Evolutionary conservation across 306 rosid species (phyloP).

Genomic region (Citrullus amarus): DNA sequence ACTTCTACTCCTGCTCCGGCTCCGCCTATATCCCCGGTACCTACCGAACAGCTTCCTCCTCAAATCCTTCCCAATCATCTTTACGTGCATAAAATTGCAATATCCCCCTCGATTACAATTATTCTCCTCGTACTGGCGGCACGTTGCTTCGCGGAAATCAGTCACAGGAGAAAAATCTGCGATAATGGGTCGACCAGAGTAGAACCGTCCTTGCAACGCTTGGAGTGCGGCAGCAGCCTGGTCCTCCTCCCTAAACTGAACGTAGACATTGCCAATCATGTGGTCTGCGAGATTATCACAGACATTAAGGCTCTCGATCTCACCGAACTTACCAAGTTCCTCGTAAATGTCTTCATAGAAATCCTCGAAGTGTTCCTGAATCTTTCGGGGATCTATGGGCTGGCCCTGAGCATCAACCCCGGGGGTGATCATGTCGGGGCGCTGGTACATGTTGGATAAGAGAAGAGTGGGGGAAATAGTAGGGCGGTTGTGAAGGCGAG

Average conservation of each 20-base stretch:
- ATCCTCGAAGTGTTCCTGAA: conserved; percentile 27
- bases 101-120: conserved; percentile 33
- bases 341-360: conserved; percentile 17
- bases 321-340: conserved; percentile 24
- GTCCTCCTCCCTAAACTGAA: conserved; percentile 31
- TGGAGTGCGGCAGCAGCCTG: conserved; percentile 36
- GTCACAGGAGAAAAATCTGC: conserved; percentile 34
- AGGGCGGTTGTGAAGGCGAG: conserved; percentile 26
- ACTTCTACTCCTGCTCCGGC: conserved; percentile 43
- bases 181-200: conserved; percentile 35
- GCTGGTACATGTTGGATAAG: conserved; percentile 25
- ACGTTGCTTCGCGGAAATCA: conserved; percentile 36
- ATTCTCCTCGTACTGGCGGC: conserved; percentile 31
- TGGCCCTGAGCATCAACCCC: conserved; percentile 27
- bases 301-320: conserved; percentile 23
- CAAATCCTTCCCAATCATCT: conserved; percentile 49
- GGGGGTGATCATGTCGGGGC: conserved; percentile 33
- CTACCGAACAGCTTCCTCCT: conserved; percentile 46
- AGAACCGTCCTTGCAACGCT: conserved; percentile 44
- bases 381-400: conserved; percentile 20
- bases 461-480: conserved; percentile 23
- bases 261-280: conserved; percentile 30
- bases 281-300: conserved; percentile 30
- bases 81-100: conserved; percentile 36
- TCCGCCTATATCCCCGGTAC: conserved; percentile 21